Evolutionary conservation across 208 protist species (phyloP).

Genomic region (Trypanosoma lewisi): DNA sequence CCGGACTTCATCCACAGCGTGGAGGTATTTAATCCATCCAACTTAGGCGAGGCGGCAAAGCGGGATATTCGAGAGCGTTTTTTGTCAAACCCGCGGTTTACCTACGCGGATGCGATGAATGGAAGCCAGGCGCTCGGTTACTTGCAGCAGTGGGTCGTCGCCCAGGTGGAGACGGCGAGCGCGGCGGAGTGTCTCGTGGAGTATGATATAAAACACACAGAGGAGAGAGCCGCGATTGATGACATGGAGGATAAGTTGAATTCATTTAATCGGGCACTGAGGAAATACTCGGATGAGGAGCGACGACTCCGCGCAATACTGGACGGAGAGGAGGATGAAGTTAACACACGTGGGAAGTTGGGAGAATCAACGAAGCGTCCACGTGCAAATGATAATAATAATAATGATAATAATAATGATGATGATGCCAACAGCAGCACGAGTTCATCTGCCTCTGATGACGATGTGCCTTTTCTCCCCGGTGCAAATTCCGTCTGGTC

Average conservation of each 20-base stretch:
- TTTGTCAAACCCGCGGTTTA: constrained; percentile 42
- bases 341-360: no score
- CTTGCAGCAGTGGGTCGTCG: constrained; percentile 49
- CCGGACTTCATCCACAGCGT: constrained; percentile 35
- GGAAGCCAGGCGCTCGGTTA: constrained; percentile 47
- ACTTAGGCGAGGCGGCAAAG: constrained; percentile 23
- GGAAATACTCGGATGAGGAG: constrained; percentile 22
- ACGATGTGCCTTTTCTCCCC: constrained; percentile 4
- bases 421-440: background rate
- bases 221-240: constrained; percentile 14
- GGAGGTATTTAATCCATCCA: constrained; percentile 35
- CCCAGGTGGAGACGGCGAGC: constrained; percentile 33
- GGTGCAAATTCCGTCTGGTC: constrained; percentile 15
- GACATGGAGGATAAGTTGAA: constrained; percentile 25
- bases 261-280: constrained; percentile 12
- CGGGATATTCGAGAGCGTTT: constrained; percentile 26
- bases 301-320: constrained; percentile 11
- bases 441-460: no score
- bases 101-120: constrained; percentile 45
- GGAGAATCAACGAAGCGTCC: no score
- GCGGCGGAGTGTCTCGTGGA: constrained; percentile 34
- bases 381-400: constrained; percentile 1
- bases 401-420: background rate
- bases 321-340: background rate
- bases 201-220: constrained; percentile 29